Percentiles rank a stretch among this genome's conserved stretches.
Evolutionary conservation across 2,329 filamentous ascomycete species (phyloP).

Genomic region (Fusarium sp.): DNA sequence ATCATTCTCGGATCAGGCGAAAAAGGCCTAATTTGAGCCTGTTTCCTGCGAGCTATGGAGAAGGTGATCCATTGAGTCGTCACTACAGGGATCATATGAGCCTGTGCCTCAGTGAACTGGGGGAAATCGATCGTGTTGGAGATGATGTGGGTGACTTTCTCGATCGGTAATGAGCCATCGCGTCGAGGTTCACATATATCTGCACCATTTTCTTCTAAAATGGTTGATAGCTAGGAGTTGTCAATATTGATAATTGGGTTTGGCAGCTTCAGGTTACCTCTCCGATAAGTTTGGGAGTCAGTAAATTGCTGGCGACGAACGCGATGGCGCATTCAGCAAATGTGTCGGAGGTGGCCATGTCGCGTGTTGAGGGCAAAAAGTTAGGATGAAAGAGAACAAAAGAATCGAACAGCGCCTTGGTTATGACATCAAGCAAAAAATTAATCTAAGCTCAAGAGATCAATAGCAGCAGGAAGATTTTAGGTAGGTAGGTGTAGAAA

Average conservation of each 20-base stretch:
- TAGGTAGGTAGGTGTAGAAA: background rate
- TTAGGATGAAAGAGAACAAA: conserved; percentile 5
- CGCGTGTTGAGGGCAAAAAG: conserved; percentile 7
- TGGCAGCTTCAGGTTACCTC: conserved; percentile 46
- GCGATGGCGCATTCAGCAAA: conserved; percentile 57
- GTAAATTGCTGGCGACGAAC: conserved; percentile 55
- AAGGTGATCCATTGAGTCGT: conserved; percentile 81
- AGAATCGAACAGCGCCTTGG: background rate
- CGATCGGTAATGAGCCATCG: conserved; percentile 59
- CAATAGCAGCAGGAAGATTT: background rate
- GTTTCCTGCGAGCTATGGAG: conserved; percentile 74
- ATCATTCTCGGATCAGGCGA: conserved; percentile 92
- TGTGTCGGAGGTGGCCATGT: conserved; percentile 46
- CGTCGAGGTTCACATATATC: conserved; percentile 57
- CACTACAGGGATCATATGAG: conserved; percentile 84
- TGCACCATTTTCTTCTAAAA: conserved; percentile 61
- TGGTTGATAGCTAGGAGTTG: conserved; percentile 51
- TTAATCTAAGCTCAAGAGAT: background rate
- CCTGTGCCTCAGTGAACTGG: conserved; percentile 79
- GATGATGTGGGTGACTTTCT: conserved; percentile 64
- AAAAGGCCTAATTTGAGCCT: conserved; percentile 82
- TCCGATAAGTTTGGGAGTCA: conserved; percentile 53
- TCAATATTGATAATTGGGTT: background rate
- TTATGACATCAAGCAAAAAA: conserved; percentile 24
- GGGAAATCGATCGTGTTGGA: conserved; percentile 88